Evolutionary conservation across 768 basidiomycete genomes (phyloP), one percentile per base, ranked within the genome.

Genomic region (Collybiopsis confluens): DNA sequence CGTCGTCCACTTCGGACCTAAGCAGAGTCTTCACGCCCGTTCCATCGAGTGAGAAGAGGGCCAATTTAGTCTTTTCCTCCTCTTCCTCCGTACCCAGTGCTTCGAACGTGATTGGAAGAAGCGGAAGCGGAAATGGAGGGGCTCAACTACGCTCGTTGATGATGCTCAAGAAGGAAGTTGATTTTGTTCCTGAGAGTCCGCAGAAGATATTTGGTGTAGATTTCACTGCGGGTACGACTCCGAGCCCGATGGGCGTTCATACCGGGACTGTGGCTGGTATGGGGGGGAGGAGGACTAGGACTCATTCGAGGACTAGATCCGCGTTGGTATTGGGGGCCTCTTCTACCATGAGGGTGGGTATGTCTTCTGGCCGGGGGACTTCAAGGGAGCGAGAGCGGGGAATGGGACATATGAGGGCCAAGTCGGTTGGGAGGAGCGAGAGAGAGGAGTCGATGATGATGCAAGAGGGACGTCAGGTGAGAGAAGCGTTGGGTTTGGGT

Each of bases 141-240:
- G 47, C 65, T 11, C 75, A 78, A 57, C 69, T 78, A 11, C 74
- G 77, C 8, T 69, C 82, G 16, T 74, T 89, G 59, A 72, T 82
- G 67, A 80, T 89, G 82, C 73, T 92, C 23, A 75, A 73, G 45
- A 82, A 74, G 51, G 89, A 92, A 11, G 75, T 90, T 4, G 89
- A 91, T 49, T 91, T 80, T 53, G 76, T 81, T 20, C 90, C 90
- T 1, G 70, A 76, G 49, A 92, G 87, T 55, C 90, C 90, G 1
- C 74, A 82, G 68, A 90, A 50, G 48, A 20, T 40, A n/a, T 36
- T 30, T 18, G 28, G 11, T 28, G 11, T 18, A 24, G 30, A 20
- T 21, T 38, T 20, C 8, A 28, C 18, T 50, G 16, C 21, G 7
- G 24, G n/a, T 46, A 28, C 45, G 28, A 28, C 45, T 7, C 45